Evolutionary conservation across 768 basidiomycete genomes (phyloP).

Genomic region (Mycena albidolilacea): DNA sequence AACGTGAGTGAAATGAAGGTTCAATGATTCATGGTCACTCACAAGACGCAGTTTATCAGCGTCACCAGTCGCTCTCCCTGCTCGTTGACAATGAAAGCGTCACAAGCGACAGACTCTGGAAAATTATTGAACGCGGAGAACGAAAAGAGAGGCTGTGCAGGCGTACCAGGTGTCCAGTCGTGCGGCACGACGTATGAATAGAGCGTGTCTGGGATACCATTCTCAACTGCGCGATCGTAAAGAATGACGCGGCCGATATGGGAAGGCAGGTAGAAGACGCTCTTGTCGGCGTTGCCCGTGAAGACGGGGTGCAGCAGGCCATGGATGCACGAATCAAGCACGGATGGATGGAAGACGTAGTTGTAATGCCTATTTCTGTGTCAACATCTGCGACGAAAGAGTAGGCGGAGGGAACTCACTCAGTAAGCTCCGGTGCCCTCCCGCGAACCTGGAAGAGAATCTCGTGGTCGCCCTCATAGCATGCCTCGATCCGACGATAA

Average conservation of each 20-base stretch:
- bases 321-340: conserved; percentile 56
- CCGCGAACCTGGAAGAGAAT: conserved; percentile 33
- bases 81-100: conserved; percentile 46
- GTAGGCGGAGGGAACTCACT: neutral
- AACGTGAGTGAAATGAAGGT: conserved; percentile 30
- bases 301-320: conserved; percentile 48
- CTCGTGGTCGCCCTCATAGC: conserved; percentile 36
- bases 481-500: conserved; percentile 42
- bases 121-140: neutral
- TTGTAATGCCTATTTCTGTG: conserved; percentile 18
- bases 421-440: conserved; percentile 37
- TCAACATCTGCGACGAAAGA: neutral
- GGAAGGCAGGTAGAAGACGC: conserved; percentile 52
- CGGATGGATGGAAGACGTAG: conserved; percentile 20
- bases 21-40: conserved; percentile 26
- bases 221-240: conserved; percentile 21
- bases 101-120: conserved; percentile 42
- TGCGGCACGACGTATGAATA: neutral
- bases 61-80: conserved; percentile 39
- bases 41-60: conserved; percentile 32
- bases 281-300: conserved; percentile 47
- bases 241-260: conserved; percentile 40
- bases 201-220: neutral
- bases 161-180: conserved; percentile 3
- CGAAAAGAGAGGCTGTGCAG: neutral